A percentile compares a stretch with the other conserved stretches of the same genome.
Evolutionary conservation across 495 filamentous ascomycete genomes (phyloP).

Genomic region (Aspergillus bertholletiae): DNA sequence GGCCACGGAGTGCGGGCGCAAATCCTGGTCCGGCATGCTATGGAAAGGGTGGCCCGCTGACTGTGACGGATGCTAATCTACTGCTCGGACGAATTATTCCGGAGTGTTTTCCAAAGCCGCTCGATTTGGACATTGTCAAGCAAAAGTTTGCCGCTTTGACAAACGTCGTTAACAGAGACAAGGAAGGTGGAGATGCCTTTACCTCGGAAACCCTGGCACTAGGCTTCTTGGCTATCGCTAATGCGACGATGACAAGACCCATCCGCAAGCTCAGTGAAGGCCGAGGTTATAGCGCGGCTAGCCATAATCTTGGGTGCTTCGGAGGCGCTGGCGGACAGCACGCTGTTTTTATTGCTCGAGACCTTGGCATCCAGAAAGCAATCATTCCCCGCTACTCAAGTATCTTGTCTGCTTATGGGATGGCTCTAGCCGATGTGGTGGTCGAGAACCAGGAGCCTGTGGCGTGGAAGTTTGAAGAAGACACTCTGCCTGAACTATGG

Average conservation of each 20-base stretch:
- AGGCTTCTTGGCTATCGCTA: constrained; percentile 84
- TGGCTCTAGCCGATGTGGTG: constrained; percentile 94
- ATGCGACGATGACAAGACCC: constrained; percentile 92
- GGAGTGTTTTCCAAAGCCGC: constrained; percentile 76
- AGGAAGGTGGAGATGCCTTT: constrained; percentile 32
- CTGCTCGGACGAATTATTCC: constrained; percentile 79
- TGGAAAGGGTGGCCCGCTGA: constrained; percentile 80
- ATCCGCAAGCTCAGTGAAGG: constrained; percentile 92
- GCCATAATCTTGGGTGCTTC: constrained; percentile 86
- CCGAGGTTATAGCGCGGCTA: constrained; percentile 87
- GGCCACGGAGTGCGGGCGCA: constrained; percentile 81
- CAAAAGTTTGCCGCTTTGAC: constrained; percentile 69
- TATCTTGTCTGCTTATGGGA: constrained; percentile 92
- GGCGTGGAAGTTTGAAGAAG: constrained; percentile 43
- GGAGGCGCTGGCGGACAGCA: constrained; percentile 96
- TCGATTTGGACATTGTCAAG: constrained; percentile 69
- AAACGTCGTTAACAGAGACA: constrained; percentile 65
- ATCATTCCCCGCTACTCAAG: constrained; percentile 91
- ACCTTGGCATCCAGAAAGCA: constrained; percentile 81
- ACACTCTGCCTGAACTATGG: constrained; percentile 6
- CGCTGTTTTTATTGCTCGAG: constrained; percentile 90
- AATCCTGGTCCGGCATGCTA: constrained; percentile 91
- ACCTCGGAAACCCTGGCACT: constrained; percentile 75
- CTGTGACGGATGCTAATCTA: constrained; percentile 88
- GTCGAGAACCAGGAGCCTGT: constrained; percentile 90